Percentiles rank a stretch among this genome's conserved stretches.
phyloP scores from a whole-genome alignment of 1,139 yeast species.

The Yamadazyma pseudoaaseri region DNA sequence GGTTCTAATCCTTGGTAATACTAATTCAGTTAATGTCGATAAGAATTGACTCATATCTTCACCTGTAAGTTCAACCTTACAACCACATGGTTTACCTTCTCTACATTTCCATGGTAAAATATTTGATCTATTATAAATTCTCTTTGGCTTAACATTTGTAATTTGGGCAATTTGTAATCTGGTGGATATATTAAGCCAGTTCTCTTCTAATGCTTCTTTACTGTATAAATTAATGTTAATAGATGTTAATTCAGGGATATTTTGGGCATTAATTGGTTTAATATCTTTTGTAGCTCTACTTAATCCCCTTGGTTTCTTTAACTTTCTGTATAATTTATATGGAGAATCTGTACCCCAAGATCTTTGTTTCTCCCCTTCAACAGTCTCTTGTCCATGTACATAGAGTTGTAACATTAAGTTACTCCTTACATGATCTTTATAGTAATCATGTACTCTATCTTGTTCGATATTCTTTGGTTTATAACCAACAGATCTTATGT shows the following conservation, averaged over 20 bases:
- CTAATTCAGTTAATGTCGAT: slow-evolving; percentile 84
- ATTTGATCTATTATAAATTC: slow-evolving; percentile 72
- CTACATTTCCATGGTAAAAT: slow-evolving; percentile 87
- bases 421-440: slow-evolving; percentile 65
- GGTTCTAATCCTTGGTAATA: slow-evolving; percentile 88
- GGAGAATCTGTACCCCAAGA: slow-evolving; percentile 90
- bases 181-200: slow-evolving; percentile 76
- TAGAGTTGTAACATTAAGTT: slow-evolving; percentile 80
- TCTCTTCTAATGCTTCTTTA: slow-evolving; percentile 68
- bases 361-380: slow-evolving; percentile 72
- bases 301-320: slow-evolving; percentile 63
- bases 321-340: slow-evolving; percentile 80
- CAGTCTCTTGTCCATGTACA: slow-evolving; percentile 54
- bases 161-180: slow-evolving; percentile 85
- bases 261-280: slow-evolving; percentile 59
- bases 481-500: slow-evolving; percentile 74
- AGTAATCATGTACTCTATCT: slow-evolving; percentile 82
- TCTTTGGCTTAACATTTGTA: slow-evolving; percentile 82
- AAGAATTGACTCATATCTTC: slow-evolving; percentile 84
- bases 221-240: slow-evolving; percentile 76
- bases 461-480: slow-evolving; percentile 70
- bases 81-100: slow-evolving; percentile 90
- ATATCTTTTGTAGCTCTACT: slow-evolving; percentile 72
- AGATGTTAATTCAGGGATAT: slow-evolving; percentile 68
- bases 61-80: slow-evolving; percentile 76